A percentile compares a stretch with the other conserved stretches of the same genome.
Evolutionary conservation across 1,284 basidiomycete genomes (phyloP).

Genomic region (Mycosarcoma maydis): DNA sequence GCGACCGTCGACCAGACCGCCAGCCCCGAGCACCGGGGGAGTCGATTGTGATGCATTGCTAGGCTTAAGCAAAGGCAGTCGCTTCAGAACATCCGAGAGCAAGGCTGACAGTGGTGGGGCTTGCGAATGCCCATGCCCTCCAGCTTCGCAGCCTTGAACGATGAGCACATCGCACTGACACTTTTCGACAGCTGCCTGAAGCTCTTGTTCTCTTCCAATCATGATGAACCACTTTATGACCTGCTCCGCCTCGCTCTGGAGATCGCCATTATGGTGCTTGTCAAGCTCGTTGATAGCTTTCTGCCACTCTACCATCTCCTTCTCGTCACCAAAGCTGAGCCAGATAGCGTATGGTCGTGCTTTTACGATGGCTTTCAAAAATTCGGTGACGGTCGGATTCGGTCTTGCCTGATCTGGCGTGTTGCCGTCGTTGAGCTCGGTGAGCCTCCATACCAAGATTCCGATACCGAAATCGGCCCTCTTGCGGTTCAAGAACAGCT

Average conservation of each 20-base stretch:
- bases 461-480: slow-evolving; percentile 58
- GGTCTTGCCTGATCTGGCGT: slow-evolving; percentile 8
- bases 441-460: slow-evolving; percentile 60
- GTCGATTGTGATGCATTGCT: slow-evolving; percentile 16
- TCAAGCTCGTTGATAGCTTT: slow-evolving; percentile 43
- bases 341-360: slow-evolving; percentile 55
- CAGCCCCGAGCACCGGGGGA: slow-evolving; percentile 55
- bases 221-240: slow-evolving; percentile 52
- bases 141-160: slow-evolving; percentile 58
- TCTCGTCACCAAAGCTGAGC: slow-evolving; percentile 58
- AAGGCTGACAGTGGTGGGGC: slow-evolving; percentile 54
- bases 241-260: slow-evolving; percentile 22
- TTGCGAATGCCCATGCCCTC: slow-evolving; percentile 60
- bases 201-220: slow-evolving; percentile 51
- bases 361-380: slow-evolving; percentile 48
- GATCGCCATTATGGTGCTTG: slow-evolving; percentile 24
- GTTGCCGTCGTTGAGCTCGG: slow-evolving; percentile 41
- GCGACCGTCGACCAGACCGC: slow-evolving; percentile 54
- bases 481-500: slow-evolving; percentile 2
- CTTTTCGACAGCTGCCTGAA: slow-evolving; percentile 44
- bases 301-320: slow-evolving; percentile 49
- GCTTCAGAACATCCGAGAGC: slow-evolving; percentile 26
- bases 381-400: slow-evolving; percentile 19
- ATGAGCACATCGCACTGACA: slow-evolving; percentile 56
- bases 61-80: slow-evolving; percentile 18